These are phyloP conservation scores for Candida germanica DNA, from an alignment of 805 yeast genomes.

Conservation along the genomic window DNA sequence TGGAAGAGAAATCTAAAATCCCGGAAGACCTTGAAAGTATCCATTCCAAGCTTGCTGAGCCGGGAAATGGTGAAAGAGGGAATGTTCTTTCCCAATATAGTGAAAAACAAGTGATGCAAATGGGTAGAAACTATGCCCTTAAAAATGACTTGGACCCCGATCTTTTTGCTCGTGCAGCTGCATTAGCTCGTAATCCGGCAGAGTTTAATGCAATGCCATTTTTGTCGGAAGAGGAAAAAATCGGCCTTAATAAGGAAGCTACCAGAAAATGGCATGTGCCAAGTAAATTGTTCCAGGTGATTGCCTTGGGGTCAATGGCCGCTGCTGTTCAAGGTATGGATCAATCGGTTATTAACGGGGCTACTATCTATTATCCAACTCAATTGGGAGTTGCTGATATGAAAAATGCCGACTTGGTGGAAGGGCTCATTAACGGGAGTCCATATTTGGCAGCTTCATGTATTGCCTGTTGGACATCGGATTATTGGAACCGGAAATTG, in stretches of 20 bases:
- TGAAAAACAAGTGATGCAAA: conserved; percentile 62
- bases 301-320: conserved; percentile 62
- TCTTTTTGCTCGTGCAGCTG: conserved; percentile 59
- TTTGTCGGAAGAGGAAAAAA: conserved; percentile 40
- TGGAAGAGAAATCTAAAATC: conserved; percentile 6
- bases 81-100: conserved; percentile 57
- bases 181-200: conserved; percentile 53
- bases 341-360: conserved; percentile 68
- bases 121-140: conserved; percentile 66
- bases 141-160: conserved; percentile 55
- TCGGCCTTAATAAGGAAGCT: conserved; percentile 48
- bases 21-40: conserved; percentile 12
- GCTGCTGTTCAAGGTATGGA: conserved; percentile 78
- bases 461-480: conserved; percentile 61
- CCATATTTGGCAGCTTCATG: conserved; percentile 62
- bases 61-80: conserved; percentile 20
- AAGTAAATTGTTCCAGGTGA: conserved; percentile 47
- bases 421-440: conserved; percentile 61
- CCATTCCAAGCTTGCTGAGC: conserved; percentile 16
- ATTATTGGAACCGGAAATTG: conserved; percentile 45
- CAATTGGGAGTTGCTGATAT: conserved; percentile 46
- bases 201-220: conserved; percentile 57
- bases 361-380: conserved; percentile 57
- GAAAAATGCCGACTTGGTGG: conserved; percentile 52
- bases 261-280: conserved; percentile 44